Percentiles rank a stretch among this genome's conserved stretches.
phyloP scores from a whole-genome alignment of 2,329 filamentous ascomycete genomes.

The Intubia oerlemansii region DNA sequence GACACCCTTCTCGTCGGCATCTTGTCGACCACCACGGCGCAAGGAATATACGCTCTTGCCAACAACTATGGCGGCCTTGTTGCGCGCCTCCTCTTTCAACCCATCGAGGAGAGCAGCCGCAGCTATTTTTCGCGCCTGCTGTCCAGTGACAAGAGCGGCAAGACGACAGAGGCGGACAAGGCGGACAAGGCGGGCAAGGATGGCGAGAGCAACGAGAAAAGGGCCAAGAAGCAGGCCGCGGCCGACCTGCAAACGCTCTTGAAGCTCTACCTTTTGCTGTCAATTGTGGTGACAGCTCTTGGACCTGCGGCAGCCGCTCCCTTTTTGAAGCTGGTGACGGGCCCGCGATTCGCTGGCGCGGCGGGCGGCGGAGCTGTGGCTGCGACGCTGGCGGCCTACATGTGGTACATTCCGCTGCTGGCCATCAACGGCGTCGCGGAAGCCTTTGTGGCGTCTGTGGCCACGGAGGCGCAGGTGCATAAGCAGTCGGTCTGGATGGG shows the following conservation, averaged over 20 bases:
- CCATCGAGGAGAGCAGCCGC: conserved; percentile 81
- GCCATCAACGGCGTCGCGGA: conserved; percentile 84
- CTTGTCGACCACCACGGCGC: conserved; percentile 55
- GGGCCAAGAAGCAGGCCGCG: conserved; percentile 15
- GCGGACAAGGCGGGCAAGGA: no score
- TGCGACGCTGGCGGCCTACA: conserved; percentile 54
- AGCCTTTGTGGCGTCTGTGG: conserved; percentile 79
- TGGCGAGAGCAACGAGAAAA: not conserved
- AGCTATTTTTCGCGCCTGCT: conserved; percentile 76
- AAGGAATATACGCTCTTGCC: conserved; percentile 81
- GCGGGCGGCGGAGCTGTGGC: conserved; percentile 24
- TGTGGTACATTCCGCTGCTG: conserved; percentile 81
- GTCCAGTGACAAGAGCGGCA: conserved; percentile 8
- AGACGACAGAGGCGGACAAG: not conserved
- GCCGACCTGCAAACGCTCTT: conserved; percentile 42
- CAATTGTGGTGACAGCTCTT: conserved; percentile 43
- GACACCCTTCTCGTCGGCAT: conserved; percentile 74
- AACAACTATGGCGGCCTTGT: conserved; percentile 86
- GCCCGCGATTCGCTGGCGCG: conserved; percentile 50
- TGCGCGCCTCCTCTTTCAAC: conserved; percentile 79
- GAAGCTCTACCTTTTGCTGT: conserved; percentile 52
- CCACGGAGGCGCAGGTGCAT: conserved; percentile 52
- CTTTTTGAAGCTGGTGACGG: conserved; percentile 55
- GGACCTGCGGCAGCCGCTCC: conserved; percentile 58
- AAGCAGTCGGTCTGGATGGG: conserved; percentile 70